phyloP scores from a whole-genome alignment of 768 basidiomycete species.

The Mycena capillaripes region DNA sequence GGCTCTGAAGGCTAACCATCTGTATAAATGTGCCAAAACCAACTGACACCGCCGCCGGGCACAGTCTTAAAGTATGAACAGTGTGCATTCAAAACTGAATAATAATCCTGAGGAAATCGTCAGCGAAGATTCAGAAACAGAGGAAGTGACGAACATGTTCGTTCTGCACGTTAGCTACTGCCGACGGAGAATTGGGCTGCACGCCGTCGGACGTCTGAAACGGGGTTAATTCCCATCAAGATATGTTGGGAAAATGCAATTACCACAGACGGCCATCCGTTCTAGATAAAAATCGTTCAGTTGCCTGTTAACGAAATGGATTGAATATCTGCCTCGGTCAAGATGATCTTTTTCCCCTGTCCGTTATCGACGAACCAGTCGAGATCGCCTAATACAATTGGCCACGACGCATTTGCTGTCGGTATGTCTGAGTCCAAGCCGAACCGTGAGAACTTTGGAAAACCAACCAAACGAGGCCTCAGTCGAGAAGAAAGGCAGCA shows the following conservation, averaged over 20 bases:
- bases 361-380: conserved; percentile 78
- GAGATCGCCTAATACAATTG: conserved; percentile 69
- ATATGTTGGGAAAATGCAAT: neutral
- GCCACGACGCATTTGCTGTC: conserved; percentile 72
- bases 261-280: conserved; percentile 79
- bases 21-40: conserved; percentile 88
- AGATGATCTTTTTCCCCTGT: conserved; percentile 80
- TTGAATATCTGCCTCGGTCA: conserved; percentile 67
- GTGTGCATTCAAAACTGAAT: conserved; percentile 70
- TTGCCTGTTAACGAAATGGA: neutral
- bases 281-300: conserved; percentile 61
- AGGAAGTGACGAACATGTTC: conserved; percentile 61
- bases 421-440: neutral
- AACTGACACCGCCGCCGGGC: conserved; percentile 76
- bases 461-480: conserved; percentile 67
- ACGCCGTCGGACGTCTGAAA: conserved; percentile 65
- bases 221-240: neutral
- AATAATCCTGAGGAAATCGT: conserved; percentile 69
- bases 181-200: conserved; percentile 73
- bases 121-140: neutral
- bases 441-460: neutral
- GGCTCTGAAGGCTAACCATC: conserved; percentile 60
- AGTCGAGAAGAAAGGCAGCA: conserved; percentile 77
- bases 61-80: conserved; percentile 74
- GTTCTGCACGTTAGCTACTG: conserved; percentile 72